Base-by-base conservation (phyloP, 140 eudicot species). In the Senecio squalidus region DNA sequence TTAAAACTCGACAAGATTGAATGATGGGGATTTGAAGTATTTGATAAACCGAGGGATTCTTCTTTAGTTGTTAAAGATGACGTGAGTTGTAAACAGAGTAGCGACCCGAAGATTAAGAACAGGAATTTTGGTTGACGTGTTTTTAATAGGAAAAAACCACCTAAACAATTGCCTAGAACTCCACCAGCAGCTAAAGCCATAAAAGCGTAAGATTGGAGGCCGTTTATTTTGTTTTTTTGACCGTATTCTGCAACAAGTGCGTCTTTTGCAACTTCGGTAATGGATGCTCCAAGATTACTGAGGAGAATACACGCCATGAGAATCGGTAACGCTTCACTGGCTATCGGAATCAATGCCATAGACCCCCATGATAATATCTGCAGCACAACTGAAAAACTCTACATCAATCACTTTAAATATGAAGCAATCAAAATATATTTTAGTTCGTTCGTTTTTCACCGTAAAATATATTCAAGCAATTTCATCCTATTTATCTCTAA, bases 101-200 rank as follows among this genome's bases (percentile, higher is more conserved):
- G 46, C 14, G 74, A 72, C 15, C 95, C 81, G 60, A 84, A 92
- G 47, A 77, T 61, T 11, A 88, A 57, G 51, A 88, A 78, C 79
- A 92, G 77, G 49, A 76, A 70, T 60, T 46, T 79, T 1, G 93
- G 74, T 31, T 85, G 75, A 10, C 66, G 89, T 18, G 88, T 59
- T 78, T 54, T 87, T 5, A 78, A 36, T 2, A 92, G 50, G 62
- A 69, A 76, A 77, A 70, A 77, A 0, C 98, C 98, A 8, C 93
- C 95, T 1, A 92, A 51, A 53, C 80, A 82, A 67, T 92, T 84
- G 47, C 93, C 98, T 16, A 88, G 48, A 50, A 92, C 75, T 18
- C 96, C 96, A 17, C 96, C 98, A n/a, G 78, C 60, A 17, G 98
- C 98, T 49, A 78, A 79, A 43, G 96, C 95, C 89, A 84, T 92